Conservation (phyloP, 108 stramenopile genomes). For the Nannochloropsis oceanica region DNA sequence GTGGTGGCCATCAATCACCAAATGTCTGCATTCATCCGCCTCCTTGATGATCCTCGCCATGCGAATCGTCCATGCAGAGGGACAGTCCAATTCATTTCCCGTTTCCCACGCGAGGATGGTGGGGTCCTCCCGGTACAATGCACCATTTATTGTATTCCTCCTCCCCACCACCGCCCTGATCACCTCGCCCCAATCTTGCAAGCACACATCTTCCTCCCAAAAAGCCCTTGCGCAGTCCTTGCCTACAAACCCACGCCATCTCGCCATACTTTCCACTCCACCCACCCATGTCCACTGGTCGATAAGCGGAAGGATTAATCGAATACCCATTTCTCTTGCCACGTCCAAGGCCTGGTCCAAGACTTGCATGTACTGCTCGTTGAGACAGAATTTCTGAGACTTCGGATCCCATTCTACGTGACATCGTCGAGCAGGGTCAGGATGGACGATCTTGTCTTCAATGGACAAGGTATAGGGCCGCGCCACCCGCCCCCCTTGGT, state of each 20-base stretch:
- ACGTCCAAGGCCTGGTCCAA: background rate
- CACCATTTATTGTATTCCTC: background rate
- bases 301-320: background rate
- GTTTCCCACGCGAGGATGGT: background rate
- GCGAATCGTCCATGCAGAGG: background rate
- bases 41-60: background rate
- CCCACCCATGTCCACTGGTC: background rate
- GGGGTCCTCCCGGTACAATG: background rate
- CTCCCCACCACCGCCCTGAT: background rate
- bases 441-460: background rate
- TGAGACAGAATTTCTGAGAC: background rate
- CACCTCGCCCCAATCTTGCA: too few species aligned
- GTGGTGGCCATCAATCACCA: background rate
- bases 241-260: too few species aligned
- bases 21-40: background rate
- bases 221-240: too few species aligned
- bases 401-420: background rate
- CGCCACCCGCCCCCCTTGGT: background rate
- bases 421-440: background rate
- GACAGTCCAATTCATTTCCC: background rate
- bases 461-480: background rate
- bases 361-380: background rate
- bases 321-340: background rate
- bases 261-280: too few species aligned
- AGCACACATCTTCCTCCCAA: too few species aligned